Evolutionary conservation across 2,329 filamentous ascomycete genomes (phyloP).

Genomic region (Boeremia exigua): DNA sequence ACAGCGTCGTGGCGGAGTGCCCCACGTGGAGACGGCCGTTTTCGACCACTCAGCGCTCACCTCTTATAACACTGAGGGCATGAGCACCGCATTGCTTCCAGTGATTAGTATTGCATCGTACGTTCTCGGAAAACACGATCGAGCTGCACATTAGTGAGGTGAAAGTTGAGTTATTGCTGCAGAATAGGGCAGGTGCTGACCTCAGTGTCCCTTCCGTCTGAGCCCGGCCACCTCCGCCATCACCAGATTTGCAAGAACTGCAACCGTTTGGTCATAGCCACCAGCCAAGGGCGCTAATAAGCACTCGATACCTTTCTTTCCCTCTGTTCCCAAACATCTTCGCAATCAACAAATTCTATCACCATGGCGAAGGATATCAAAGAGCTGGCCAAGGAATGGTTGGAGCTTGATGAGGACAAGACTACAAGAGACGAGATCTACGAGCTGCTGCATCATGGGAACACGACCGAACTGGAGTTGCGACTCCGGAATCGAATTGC

Average conservation of each 20-base stretch:
- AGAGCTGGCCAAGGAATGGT: constrained; percentile 61
- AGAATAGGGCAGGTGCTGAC: constrained; percentile 7
- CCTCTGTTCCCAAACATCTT: neutral
- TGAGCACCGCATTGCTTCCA: neutral
- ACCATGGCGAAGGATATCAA: constrained; percentile 45
- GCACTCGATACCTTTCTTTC: neutral
- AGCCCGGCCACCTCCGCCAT: constrained; percentile 37
- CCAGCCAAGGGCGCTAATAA: constrained; percentile 14
- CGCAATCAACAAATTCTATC: neutral
- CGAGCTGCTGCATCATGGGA: constrained; percentile 54
- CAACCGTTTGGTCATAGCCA: constrained; percentile 13
- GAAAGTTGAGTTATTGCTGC: neutral
- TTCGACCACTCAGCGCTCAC: constrained; percentile 7
- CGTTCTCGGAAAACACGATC: neutral
- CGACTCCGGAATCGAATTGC: constrained; percentile 63
- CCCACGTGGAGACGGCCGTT: constrained; percentile 5
- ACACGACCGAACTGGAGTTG: constrained; percentile 58
- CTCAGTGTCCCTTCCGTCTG: constrained; percentile 2
- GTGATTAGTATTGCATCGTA: neutral
- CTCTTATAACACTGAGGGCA: neutral
- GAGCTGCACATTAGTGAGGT: neutral
- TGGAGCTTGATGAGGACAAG: constrained; percentile 63
- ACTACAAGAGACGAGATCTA: constrained; percentile 62
- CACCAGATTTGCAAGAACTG: constrained; percentile 33
- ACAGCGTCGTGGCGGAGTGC: constrained; percentile 4